Conservation (phyloP, 805 yeast genomes). For the Saccharomycopsis capsularis region DNA sequence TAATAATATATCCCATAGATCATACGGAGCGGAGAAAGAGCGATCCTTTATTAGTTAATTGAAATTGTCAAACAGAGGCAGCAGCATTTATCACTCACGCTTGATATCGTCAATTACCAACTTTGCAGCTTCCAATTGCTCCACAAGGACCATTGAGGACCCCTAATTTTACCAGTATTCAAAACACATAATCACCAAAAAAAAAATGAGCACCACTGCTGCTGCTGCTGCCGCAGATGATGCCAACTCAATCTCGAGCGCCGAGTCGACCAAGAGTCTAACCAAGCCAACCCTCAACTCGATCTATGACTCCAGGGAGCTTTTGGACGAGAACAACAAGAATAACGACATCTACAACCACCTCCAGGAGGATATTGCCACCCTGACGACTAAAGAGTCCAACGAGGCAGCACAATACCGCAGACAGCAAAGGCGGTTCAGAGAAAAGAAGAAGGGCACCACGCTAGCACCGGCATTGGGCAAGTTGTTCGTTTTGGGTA, state of each 20-base stretch:
- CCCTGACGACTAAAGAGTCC: background rate
- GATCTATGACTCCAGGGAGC: constrained; percentile 15
- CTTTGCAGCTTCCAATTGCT: too few relatives aligned
- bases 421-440: background rate
- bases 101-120: too few relatives aligned
- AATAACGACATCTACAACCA: constrained; percentile 14
- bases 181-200: too few relatives aligned
- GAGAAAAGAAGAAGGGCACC: background rate
- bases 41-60: too few relatives aligned
- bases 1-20: too few relatives aligned
- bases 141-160: too few relatives aligned
- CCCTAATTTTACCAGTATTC: too few relatives aligned
- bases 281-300: constrained; percentile 16
- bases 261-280: background rate
- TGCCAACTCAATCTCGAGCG: background rate
- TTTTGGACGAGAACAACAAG: constrained; percentile 14
- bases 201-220: too few relatives aligned
- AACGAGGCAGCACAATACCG: background rate
- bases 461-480: background rate
- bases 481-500: constrained; percentile 10
- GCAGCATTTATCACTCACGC: too few relatives aligned
- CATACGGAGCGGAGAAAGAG: too few relatives aligned
- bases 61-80: too few relatives aligned
- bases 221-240: too few relatives aligned
- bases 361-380: constrained; percentile 13